Base-by-base conservation (phyloP, 345 rosid species). In the Linum tenue region DNA sequence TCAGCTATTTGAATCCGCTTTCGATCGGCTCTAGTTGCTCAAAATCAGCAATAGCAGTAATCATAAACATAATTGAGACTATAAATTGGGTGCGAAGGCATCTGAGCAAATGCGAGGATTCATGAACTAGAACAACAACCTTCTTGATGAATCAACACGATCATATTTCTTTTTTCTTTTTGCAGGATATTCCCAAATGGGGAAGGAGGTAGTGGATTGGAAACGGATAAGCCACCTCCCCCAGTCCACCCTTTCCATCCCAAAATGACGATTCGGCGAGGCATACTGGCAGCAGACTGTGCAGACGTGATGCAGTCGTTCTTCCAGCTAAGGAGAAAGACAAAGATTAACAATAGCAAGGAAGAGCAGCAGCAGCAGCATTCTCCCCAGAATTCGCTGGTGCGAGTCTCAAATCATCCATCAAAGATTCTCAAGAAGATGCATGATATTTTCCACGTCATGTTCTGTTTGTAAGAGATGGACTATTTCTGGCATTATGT, bases 241-340 rank as follows among this genome's bases (percentile, higher is more conserved):
- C 97, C 95, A 2, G 84, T 79, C 55, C 99, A 90, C 70, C 97
- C 97, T 4, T 94, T 88, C 75, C 99, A 94, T 74, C 92, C 99
- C 10, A 94, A 85, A 37, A 90, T 94, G 92, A 80, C 70, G 36
- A 82, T 94, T 66, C 81, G 96, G 51, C 83, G 95, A 1, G 95
- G 95, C 62, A 80, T 94, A 69, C 71, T 94, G 59, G 87, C 79
- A 61, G 70, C 86, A 15, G 92, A 94, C 71, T 94, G 99, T 70
- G 91, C 95, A 17, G 88, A 88, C 68, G 72, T 62, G 60, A 94
- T 94, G 99, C 90, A 86, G 50, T 91, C 86, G 62, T 94, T 94
- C 75, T 90, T 94, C 81, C 96, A 87, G 79, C 84, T 84, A 59
- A 77, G 99, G 75, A 86, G 97, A 78, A 86, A 76, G 83, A 90